Evolutionary conservation across 2,329 filamentous ascomycete species (phyloP).

Genomic region (Aureobasidium sp.): DNA sequence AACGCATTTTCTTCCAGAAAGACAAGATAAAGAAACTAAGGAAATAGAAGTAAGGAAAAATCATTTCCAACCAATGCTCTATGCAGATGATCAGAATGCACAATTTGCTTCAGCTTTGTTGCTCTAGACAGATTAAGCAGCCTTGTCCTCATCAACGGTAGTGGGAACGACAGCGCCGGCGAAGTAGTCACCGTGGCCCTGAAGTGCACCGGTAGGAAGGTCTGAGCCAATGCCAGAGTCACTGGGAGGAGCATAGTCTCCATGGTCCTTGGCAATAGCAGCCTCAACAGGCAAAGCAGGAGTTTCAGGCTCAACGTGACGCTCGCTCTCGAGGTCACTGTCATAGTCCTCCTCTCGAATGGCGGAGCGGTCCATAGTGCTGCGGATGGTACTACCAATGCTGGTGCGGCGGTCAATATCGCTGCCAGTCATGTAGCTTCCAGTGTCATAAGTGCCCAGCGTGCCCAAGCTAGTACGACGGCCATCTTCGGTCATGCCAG

Average conservation of each 20-base stretch:
- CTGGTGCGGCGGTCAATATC: conserved; percentile 41
- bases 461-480: conserved; percentile 36
- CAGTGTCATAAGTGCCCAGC: conserved; percentile 42
- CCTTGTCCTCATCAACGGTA: background rate
- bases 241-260: conserved; percentile 29
- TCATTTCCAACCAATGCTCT: background rate
- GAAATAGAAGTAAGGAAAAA: background rate
- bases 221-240: conserved; percentile 36
- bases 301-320: conserved; percentile 2
- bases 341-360: conserved; percentile 21
- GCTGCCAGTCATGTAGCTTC: conserved; percentile 44
- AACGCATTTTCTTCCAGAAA: background rate
- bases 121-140: background rate
- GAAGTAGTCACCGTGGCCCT: conserved; percentile 15
- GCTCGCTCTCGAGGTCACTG: conserved; percentile 18
- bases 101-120: background rate
- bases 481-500: conserved; percentile 23
- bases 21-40: background rate
- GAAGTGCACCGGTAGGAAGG: conserved; percentile 28
- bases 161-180: background rate
- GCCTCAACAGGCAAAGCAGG: conserved; percentile 10
- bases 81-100: background rate
- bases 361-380: conserved; percentile 24
- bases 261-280: conserved; percentile 18
- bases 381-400: conserved; percentile 34